Base-by-base conservation (phyloP, 495 filamentous ascomycete genomes). In the Clavariopsis aquatica region DNA sequence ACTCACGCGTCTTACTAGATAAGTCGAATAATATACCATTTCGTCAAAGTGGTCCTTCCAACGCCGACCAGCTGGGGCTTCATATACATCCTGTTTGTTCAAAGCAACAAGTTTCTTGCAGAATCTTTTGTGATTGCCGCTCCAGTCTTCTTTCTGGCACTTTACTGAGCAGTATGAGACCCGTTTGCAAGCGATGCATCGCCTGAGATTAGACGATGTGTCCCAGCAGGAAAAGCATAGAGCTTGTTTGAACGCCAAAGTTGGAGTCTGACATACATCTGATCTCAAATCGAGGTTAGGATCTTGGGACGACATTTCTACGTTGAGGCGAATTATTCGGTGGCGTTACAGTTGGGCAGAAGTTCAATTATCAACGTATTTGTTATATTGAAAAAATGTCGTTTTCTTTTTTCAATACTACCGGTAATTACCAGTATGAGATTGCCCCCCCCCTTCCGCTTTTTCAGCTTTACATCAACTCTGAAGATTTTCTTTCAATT, bases 161-260 rank as follows among this genome's bases (percentile, higher is more conserved):
- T 55, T 55, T 19, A n/a, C 22, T 55, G 52, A 55, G 52, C 52
- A 55, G 52, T 55, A 55, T 34, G 52, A 55, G n/a, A 55, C 52
- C 28, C 52, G 52, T 41, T 55, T 55, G 28, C 52, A 55, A 55
- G 52, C 52, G 52, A 36, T 34, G 52, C 52, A 55, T 55, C 52
- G 52, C 5, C 26, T 55, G 26, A 55, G 52, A 19, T 55, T 31
- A n/a, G 52, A 55, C 27, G 52, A 34, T 55, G 38, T 36, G 29
- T 55, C 31, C 52, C 52, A 55, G 26, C 52, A 55, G 52, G 52
- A 36, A 55, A 36, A 55, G 28, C 52, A 55, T 15, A 55, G 52
- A 55, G 52, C 28, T 55, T 55, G 52, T 41, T 55, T 55, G 4
- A 31, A 55, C 38, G 52, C 52, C 52, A 55, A 55, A 55, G 27